Evolutionary conservation across 805 yeast genomes (phyloP), one percentile per base, ranked within the genome.

Genomic region (Candida wancherniae): DNA sequence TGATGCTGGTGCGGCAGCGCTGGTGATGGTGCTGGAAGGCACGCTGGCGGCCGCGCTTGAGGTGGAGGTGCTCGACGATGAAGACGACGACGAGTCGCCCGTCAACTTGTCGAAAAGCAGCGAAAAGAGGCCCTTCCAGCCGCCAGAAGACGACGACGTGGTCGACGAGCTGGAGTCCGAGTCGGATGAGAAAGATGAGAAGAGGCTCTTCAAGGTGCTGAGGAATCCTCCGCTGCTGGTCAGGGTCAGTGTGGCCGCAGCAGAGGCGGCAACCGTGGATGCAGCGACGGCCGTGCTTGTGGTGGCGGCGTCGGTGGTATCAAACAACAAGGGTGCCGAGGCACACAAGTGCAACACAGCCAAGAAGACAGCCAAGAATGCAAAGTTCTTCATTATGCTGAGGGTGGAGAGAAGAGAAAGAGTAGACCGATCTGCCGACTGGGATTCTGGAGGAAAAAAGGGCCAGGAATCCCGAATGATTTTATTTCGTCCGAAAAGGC

Each of bases 321-420:
- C 36, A 6, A 19, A 15, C 9, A 44, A 39, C 9, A 41, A 36
- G 8, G 45, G 45, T 3, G 43, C 45, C 11, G 41, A 32, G 8
- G 20, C n/a, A 22, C 29, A 9, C 3, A 28, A 19, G 13, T 36
- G 29, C 12, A 27, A 16, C 9, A 25, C 19, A 17, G 26, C 28
- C 19, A 27, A 14, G 13, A 37, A 16, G n/a, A 33, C 13, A 15
- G 30, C 28, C 20, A 37, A 17, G 11, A 30, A n/a, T 9, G 30
- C 26, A 5, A 12, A 9, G 15, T 14, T 14, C 22, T 29, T 22
- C 36, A 33, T 33, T 6, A 9, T 14, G 16, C 16, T 7, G n/a
- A 17, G 9, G 12, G 6, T 12, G 18, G 15, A 24, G 24, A 12
- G 19, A 14, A 8, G 7, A 15, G 8, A 16, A 11, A 6, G 10